phyloP scores from a whole-genome alignment of 306 rosid genomes.

The Ormosia emarginata region DNA sequence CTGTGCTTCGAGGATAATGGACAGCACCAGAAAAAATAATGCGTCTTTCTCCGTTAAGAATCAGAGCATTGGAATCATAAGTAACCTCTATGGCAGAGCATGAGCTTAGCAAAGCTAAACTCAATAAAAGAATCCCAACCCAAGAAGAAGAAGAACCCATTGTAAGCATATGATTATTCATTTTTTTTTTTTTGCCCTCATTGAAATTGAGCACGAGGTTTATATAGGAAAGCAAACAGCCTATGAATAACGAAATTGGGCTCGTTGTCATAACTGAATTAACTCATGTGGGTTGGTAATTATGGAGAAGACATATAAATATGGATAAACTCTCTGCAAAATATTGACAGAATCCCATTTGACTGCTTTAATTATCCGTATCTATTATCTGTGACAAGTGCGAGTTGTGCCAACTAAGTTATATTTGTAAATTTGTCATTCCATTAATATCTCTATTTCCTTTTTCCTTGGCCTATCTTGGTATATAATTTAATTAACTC shows the following conservation, averaged over 20 bases:
- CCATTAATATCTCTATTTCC: too few species aligned
- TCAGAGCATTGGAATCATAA: slow-evolving; percentile 26
- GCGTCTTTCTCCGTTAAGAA: slow-evolving; percentile 24
- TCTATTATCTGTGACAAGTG: background rate
- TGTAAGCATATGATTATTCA: background rate
- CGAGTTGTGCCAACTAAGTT: background rate
- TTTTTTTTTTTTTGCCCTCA: background rate
- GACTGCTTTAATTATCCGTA: background rate
- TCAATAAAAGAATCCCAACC: background rate
- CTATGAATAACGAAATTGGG: background rate
- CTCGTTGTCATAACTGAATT: background rate
- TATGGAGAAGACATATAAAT: background rate
- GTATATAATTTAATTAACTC: too few species aligned
- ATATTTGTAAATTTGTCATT: too few species aligned
- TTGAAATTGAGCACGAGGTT: background rate
- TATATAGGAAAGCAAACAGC: background rate
- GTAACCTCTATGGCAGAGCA: background rate
- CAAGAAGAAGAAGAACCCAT: background rate
- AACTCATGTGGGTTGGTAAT: background rate
- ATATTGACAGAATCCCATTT: background rate
- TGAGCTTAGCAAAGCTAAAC: background rate
- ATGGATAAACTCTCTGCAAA: background rate
- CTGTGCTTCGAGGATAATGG: slow-evolving; percentile 22
- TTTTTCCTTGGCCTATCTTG: too few species aligned
- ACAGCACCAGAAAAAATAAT: slow-evolving; percentile 25